Base-by-base conservation (phyloP, 2,329 filamentous ascomycete species). In the Lasiodiplodia hormozganensis region DNA sequence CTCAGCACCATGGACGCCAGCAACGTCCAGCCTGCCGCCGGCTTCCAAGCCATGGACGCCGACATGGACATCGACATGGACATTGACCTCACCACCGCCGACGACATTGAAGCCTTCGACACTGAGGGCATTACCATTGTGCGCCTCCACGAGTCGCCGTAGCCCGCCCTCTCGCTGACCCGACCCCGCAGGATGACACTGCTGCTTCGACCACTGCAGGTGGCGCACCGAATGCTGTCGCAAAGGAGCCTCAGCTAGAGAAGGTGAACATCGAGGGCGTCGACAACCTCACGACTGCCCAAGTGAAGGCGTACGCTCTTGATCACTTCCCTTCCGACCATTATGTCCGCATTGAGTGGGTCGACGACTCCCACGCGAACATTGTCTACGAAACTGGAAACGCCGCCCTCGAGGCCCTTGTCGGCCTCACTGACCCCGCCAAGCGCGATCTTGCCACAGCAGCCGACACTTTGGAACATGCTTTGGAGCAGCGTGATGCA, bases 341-440 rank as follows among this genome's bases (percentile, higher is more conserved):
- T 65, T 83, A 89, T 68, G 83, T 87, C 68, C 86, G 87, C 70
- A 85, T 97, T 71, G 94, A 98, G 81, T 99, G 96, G 96, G 93
- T 99, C 72, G 93, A 98, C 78, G 96, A 99, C 79, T 90, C 88
- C 7, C 95, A 93, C 0, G 93, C 93, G 70, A 98, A 98, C 77
- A 84, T 97, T 65, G 80, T 97, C 65, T 98, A 96, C 81, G 83
- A 84, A 68, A 84, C 82, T 43, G 76, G 83, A 14, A 82, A 85
- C 54, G 80, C 85, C 14, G 89, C 88, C 2, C 74, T 83, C 5
- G 78, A 83, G 64, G 88, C 88, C 23, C 81, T 91, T 28, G 74
- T 77, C 38, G 81, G 83, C 4, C 81, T 91, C 58, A 82, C 84
- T 16, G 75, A 87, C 71, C 77, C 83, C 70, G 86, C 90, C 54